Base-by-base conservation (phyloP, 495 filamentous ascomycete genomes). In the Xylaria intraflava region DNA sequence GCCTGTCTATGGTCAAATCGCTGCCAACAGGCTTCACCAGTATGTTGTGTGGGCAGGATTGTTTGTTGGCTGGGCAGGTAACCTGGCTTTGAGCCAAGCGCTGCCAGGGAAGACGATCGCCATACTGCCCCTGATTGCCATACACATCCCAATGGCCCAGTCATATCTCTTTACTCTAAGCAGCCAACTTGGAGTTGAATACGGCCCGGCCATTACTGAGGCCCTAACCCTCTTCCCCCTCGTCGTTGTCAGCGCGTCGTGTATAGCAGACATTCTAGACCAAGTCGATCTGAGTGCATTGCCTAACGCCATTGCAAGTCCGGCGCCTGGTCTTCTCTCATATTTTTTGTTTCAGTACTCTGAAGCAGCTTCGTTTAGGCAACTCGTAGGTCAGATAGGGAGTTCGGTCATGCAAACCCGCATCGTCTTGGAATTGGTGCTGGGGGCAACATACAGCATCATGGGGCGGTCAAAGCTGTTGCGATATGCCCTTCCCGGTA, bases 1-100 rank as follows among this genome's bases (percentile, higher is more conserved):
- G 19, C 93, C 92, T 2, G 86, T 91, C 19, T 97, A 94, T 71
- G 92, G 92, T 20, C 79, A 83, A 14, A 83, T 90, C 20, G 84
- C 92, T 9, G 67, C 89, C 1, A 77, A 81, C 10, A 75, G 84
- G 60, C 85, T 85, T 68, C 90, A 95, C 65, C 65, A 73, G 47
- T 78, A 81, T 60, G 76, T 87, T 17, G 76, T 87, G 40, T 80
- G 78, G 52, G 69, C 78, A 8, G 83, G 78, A 36, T 78, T 82
- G 41, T 80, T 85, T 24, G 68, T 76, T 49, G 80, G 86, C 53
- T 86, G 83, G 79, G 77, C 81, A 29, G 65, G 58, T 64, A 84
- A 81, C 65, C 62, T 80, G 56, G 57, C 72, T 59, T 62, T 82
- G 51, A 63, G 72, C 31, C 63, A 68, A 52, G 69, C 47, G 39